These are phyloP conservation scores for Euphorbia corollata DNA, from an alignment of 441 rosid genomes.

Conservation along the genomic window DNA sequence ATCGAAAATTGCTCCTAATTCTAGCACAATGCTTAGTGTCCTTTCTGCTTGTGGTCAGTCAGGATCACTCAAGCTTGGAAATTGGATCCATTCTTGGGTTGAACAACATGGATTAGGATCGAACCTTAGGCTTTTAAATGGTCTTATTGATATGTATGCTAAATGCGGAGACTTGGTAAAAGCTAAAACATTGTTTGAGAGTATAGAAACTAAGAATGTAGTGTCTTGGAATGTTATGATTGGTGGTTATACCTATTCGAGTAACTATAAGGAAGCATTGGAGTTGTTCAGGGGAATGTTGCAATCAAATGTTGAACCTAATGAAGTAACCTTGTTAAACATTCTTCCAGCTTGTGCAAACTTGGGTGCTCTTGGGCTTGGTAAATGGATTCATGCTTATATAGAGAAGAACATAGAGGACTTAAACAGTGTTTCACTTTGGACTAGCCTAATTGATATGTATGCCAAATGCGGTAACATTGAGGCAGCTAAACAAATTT, in stretches of 20 bases:
- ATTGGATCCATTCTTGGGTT: constrained; percentile 29
- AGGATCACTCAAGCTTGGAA: constrained; percentile 32
- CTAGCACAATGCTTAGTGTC: constrained; percentile 41
- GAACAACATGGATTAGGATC: constrained; percentile 31
- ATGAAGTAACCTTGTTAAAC: constrained; percentile 58
- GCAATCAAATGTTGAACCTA: constrained; percentile 41
- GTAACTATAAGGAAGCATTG: constrained; percentile 47
- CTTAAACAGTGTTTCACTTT: constrained; percentile 28
- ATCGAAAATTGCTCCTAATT: constrained; percentile 30
- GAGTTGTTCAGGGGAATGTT: constrained; percentile 50
- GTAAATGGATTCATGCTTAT: constrained; percentile 73
- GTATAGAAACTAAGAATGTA: constrained; percentile 39
- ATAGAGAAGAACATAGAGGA: constrained; percentile 41
- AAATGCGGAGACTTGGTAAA: constrained; percentile 48
- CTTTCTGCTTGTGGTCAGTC: constrained; percentile 47
- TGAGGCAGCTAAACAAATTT: constrained; percentile 50
- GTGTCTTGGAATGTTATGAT: constrained; percentile 74
- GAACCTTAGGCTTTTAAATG: constrained; percentile 40
- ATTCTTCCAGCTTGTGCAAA: constrained; percentile 67
- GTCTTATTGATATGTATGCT: constrained; percentile 58
- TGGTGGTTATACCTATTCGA: constrained; percentile 52
- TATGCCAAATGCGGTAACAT: constrained; percentile 71
- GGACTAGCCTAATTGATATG: constrained; percentile 68
- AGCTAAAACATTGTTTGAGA: constrained; percentile 42
- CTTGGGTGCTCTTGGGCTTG: constrained; percentile 62